Evolutionary conservation across 768 basidiomycete species (phyloP), one percentile per base, ranked within the genome.

Genomic region (Tulasnella sp.): DNA sequence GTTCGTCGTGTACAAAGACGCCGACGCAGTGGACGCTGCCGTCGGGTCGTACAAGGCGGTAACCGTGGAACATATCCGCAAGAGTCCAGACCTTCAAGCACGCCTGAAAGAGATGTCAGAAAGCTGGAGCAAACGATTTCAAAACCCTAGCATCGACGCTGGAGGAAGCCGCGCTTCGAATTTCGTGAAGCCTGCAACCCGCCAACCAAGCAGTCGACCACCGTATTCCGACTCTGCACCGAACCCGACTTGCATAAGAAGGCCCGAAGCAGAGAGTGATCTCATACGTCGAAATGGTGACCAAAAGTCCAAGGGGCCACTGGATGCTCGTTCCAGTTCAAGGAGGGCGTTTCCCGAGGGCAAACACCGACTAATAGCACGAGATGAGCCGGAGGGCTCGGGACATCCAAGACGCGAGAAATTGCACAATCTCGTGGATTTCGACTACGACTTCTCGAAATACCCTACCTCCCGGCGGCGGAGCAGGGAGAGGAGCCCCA

Each of bases 1-100:
- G 9, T 77, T 77, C 39, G 56, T 77, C n/a, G 58, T 77, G 18
- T 77, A 56, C 76, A 38, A 39, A 40, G 76, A 77, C 52, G 18
- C 76, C 38, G 52, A 68, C 8, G 48, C 56, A 24, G 76, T 38
- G 6, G 34, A 48, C 10, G 44, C 31, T 3, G 75, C 75, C 44
- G 46, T 48, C 5, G 52, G 75, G 27, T 39, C 21, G 8, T 44
- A 48, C 52, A 44, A 48, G 31, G 52, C 44, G 34, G 75, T 56
- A n/a, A 34, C 46, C n/a, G 44, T 75, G 19, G 75, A 75, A 38
- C 75, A 75, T 44, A 75, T 75, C n/a, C 75, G 34, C 1, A 75
- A 56, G n/a, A 75, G 27, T 18, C 75, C 44, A 75, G 34, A 42
- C 18, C 75, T 75, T 48, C 75, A 48, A 48, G 44, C 44, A 48